Base-by-base conservation (phyloP, 768 basidiomycete genomes). In the Xerocomus potaroensis region DNA sequence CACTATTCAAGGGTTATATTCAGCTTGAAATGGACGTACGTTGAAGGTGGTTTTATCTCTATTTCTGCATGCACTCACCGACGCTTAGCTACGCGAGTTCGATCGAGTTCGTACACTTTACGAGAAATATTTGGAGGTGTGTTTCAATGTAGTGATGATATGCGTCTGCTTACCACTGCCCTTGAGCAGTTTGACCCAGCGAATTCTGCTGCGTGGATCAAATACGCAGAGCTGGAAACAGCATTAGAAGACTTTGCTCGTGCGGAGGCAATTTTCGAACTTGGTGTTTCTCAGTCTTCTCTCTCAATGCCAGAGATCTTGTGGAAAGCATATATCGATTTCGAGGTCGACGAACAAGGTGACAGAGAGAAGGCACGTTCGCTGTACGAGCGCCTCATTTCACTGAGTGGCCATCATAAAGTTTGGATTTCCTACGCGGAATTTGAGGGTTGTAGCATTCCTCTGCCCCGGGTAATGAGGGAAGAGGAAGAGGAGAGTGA, bases 311-410 rank as follows among this genome's bases (percentile, higher is more conserved):
- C 95, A 3, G 95, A 98, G 64, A 70, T 92, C 6, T 71, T 93
- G 8, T 91, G 89, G 89, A 93, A 95, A 64, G 89, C 91, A 5
- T 97, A 91, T 66, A 90, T 97, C 69, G 95, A 97, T 66, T 96
- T 96, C 57, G 95, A 98, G 69, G 82, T 85, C 47, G 88, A 90
- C 49, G 92, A 96, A 65, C 66, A 68, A 29, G 92, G 92, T 56
- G 93, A 97, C 54, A 81, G 91, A 32, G 88, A 88, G 47, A 77
- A 80, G 14, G 86, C 89, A 2, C 75, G 95, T n/a, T 74, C 76
- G 6, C 63, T 98, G 32, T 97, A 96, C 63, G 94, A 97, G 69
- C 80, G 93, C 16, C 77, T 97, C 16, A 75, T 96, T 39, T 69
- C 79, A 26, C 73, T 87, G 40, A 95, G 91, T 53, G 90, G 90